Evolutionary conservation across 108 stramenopile species (phyloP), one percentile per base, ranked within the genome.

Genomic region (Stephanodiscus minutulus): DNA sequence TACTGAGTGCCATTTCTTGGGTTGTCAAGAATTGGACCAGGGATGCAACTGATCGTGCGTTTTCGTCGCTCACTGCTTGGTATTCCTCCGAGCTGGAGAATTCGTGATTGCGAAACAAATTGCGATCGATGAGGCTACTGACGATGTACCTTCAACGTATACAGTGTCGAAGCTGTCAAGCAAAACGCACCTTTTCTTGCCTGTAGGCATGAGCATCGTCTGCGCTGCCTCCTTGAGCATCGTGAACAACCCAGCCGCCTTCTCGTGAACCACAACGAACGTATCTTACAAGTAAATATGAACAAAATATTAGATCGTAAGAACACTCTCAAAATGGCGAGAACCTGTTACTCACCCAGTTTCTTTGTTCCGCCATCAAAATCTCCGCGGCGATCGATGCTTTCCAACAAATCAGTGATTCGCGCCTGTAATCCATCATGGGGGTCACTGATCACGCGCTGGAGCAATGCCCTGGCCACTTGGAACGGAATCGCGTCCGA

Each of bases 201-300:
- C 71, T 18, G 63, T 50, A 57, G 67, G 59, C 43, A 77, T 64
- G 33, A 88, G 71, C 82, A 90, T 82, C 12, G 76, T 68, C 48
- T 89, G 82, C 5, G 92, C 87, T 3, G 90, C 76, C 33, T 91
- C 92, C 65, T 82, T 88, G 44, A 93, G 55, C 71, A 93, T 70
- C 18, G 74, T 73, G 71, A 93, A 93, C 28, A 93, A 75, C 17
- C 86, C 87, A 50, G 92, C 88, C 12, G 92, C 90, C 58, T 93
- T 93, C 46, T 93, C 90, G 47, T 93, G 92, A 68, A 93, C 85
- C 41, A 93, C 89, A 2, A 93, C 92, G 82, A 91, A 93, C 3
- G 90, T 93, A 79, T 93, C 92, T 39, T 8, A 8, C 39, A 39
- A 39, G 9, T 4, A 11, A 39, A 39, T 39, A 1, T 11, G 39